A percentile compares a stretch with the other conserved stretches of the same genome.
Conservation (phyloP, 202 grass and related monocot genomes). For the Bolboschoenoplectus hybrid region DNA sequence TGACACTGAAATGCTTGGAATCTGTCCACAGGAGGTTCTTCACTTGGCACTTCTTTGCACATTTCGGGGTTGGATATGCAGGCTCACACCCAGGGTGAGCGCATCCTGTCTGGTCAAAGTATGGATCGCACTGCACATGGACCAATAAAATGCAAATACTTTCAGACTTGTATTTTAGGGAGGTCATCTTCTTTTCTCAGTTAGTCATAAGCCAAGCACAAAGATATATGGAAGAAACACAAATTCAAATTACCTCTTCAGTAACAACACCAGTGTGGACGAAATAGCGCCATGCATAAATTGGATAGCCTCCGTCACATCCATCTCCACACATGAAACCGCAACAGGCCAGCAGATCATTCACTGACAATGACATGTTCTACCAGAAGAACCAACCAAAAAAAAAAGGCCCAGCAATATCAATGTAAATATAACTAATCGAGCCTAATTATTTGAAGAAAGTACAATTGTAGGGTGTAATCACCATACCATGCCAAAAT, state of each 20-base stretch:
- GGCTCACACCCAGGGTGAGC: conserved; percentile 88
- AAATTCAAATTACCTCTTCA: conserved; percentile 58
- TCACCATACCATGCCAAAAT: conserved; percentile 56
- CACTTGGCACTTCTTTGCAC: conserved; percentile 84
- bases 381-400: conserved; percentile 45
- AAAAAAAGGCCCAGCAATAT: conserved; percentile 21
- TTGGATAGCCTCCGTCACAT: conserved; percentile 95
- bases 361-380: conserved; percentile 85
- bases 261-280: conserved; percentile 78
- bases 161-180: not conserved
- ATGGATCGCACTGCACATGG: conserved; percentile 79
- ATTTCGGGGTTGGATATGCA: conserved; percentile 62
- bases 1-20: conserved; percentile 71
- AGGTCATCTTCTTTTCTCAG: not conserved
- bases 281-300: conserved; percentile 83
- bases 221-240: not conserved
- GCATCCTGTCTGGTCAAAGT: conserved; percentile 84
- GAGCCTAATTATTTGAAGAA: conserved; percentile 29
- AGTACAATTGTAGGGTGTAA: not conserved
- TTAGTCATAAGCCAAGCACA: conserved; percentile 12
- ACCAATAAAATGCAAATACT: conserved; percentile 15
- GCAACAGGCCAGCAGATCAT: conserved; percentile 92
- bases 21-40: conserved; percentile 76
- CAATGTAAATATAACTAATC: conserved; percentile 29
- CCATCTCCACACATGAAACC: conserved; percentile 95